Percentiles rank a stretch among this genome's conserved stretches.
These are phyloP conservation scores for Lactuca saligna DNA, from an alignment of 129 eudicot genomes.

Conservation along the genomic window DNA sequence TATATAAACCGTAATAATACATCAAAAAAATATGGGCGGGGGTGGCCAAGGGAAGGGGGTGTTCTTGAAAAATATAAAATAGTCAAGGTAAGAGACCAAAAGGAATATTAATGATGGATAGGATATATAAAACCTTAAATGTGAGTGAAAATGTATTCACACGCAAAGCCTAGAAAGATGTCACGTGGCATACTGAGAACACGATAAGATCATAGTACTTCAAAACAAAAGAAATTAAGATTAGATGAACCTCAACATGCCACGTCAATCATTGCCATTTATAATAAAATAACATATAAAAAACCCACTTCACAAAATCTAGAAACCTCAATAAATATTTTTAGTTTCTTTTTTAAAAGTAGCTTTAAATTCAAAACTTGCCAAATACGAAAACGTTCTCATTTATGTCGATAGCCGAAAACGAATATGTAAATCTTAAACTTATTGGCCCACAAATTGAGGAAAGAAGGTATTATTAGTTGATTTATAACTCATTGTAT, in stretches of 20 bases:
- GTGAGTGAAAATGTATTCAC: conserved; percentile 1
- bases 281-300: neutral
- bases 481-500: no score
- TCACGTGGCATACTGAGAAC: conserved; percentile 31
- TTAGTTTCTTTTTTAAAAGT: neutral
- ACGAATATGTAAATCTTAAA: no score
- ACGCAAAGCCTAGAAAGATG: neutral
- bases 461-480: no score
- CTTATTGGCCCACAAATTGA: no score
- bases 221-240: conserved; percentile 6
- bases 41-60: neutral
- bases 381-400: no score
- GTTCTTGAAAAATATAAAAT: neutral
- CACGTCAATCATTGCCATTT: conserved; percentile 29
- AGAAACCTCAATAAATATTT: neutral
- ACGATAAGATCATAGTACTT: conserved; percentile 35
- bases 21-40: no score
- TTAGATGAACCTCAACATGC: conserved; percentile 28
- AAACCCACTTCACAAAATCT: neutral
- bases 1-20: no score
- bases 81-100: conserved; percentile 11
- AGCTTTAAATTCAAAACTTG: no score
- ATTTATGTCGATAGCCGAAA: no score
- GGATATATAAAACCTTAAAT: neutral
- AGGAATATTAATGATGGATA: conserved; percentile 9